Evolutionary conservation across 208 protist genomes (phyloP).

Genomic region (Leishmania tropica): DNA sequence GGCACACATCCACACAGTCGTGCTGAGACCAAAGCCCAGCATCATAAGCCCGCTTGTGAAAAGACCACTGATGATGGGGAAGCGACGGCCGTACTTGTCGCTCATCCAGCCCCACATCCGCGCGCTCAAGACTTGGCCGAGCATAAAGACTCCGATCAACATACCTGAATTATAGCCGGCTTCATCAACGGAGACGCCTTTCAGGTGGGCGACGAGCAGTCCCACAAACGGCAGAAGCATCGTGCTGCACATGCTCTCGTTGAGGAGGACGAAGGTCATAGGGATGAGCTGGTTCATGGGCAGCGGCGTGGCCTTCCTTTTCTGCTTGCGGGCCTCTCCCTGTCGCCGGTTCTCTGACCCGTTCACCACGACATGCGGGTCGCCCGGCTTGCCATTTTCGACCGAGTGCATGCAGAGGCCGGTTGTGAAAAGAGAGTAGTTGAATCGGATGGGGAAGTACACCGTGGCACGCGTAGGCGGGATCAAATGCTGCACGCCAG

Average conservation of each 20-base stretch:
- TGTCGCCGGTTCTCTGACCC: no score
- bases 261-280: constrained; percentile 63
- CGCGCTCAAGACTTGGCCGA: constrained; percentile 61
- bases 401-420: background rate
- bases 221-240: constrained; percentile 75
- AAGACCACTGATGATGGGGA: constrained; percentile 56
- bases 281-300: constrained; percentile 60
- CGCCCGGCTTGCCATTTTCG: background rate
- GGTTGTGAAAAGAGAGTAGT: background rate
- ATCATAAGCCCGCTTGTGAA: constrained; percentile 65
- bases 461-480: no score
- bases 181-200: constrained; percentile 34
- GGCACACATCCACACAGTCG: constrained; percentile 47
- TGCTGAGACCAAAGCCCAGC: constrained; percentile 67
- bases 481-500: background rate
- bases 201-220: constrained; percentile 52
- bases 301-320: constrained; percentile 40
- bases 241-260: constrained; percentile 58
- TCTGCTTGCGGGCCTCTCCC: background rate
- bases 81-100: constrained; percentile 63
- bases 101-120: constrained; percentile 64
- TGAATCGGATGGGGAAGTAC: background rate
- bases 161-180: constrained; percentile 63
- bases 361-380: background rate
- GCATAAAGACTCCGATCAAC: constrained; percentile 58